Conservation (phyloP, 257 asterid species). For the Solanum etuberosum region DNA sequence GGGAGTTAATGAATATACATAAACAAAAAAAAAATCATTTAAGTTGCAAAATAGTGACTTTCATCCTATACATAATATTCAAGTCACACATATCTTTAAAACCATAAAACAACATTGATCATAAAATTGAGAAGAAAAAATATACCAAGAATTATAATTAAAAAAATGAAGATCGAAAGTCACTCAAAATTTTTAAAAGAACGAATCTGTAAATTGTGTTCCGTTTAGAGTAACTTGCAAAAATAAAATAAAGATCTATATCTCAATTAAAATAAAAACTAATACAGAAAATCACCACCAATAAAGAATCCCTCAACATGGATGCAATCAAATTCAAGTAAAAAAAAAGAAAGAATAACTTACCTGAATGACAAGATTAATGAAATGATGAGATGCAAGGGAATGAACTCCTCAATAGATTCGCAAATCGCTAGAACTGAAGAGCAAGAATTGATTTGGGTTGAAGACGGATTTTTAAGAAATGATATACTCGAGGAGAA, state of each 20-base stretch:
- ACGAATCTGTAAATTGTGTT: background rate
- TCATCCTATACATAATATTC: background rate
- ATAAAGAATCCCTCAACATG: background rate
- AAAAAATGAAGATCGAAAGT: background rate
- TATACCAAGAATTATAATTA: background rate
- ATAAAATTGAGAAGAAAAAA: background rate
- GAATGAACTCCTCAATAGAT: background rate
- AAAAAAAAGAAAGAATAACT: background rate
- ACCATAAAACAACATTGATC: background rate
- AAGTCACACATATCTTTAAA: background rate
- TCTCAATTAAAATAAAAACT: background rate
- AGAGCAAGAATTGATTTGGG: background rate
- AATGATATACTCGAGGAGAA: background rate
- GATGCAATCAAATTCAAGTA: background rate
- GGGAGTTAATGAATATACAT: background rate
- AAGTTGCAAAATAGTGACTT: background rate
- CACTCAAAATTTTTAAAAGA: background rate
- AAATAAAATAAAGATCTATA: background rate
- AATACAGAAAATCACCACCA: background rate
- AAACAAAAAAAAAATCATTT: background rate
- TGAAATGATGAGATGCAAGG: background rate
- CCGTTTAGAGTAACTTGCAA: fast-evolving
- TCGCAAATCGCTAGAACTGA: background rate
- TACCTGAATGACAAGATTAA: background rate
- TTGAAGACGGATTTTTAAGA: background rate